phyloP scores from a whole-genome alignment of 352 stramenopile genomes.

The Pilasporangium apinafurcum region DNA sequence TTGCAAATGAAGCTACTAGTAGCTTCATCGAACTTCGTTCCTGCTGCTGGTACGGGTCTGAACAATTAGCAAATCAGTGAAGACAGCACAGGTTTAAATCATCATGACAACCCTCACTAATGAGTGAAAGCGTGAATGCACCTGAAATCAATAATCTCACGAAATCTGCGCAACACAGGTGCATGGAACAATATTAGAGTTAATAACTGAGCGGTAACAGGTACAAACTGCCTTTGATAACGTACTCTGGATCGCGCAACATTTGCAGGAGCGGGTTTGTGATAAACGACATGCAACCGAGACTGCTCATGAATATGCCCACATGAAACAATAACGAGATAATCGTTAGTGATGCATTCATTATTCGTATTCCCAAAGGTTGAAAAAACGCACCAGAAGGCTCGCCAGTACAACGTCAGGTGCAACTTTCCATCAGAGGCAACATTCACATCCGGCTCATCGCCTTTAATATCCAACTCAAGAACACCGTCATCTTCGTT shows the following conservation, averaged over 20 bases:
- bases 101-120: not conserved
- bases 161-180: constrained; percentile 41
- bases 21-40: constrained; percentile 42
- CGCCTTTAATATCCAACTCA: constrained; percentile 28
- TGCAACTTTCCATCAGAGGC: constrained; percentile 37
- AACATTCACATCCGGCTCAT: constrained; percentile 10
- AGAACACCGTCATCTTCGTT: constrained; percentile 18
- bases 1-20: constrained; percentile 65
- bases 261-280: constrained; percentile 54
- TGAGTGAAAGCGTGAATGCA: not conserved
- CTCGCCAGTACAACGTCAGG: constrained; percentile 74
- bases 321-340: too few species aligned
- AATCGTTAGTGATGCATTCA: too few species aligned
- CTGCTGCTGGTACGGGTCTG: constrained; percentile 60
- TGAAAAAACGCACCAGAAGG: constrained; percentile 51
- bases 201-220: not conserved
- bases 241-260: constrained; percentile 50
- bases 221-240: not conserved
- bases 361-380: too few species aligned
- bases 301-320: too few species aligned
- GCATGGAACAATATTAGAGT: not conserved
- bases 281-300: constrained; percentile 72
- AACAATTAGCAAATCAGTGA: not conserved
- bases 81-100: constrained; percentile 2
- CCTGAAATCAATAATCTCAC: constrained; percentile 63